A percentile compares a stretch with the other conserved stretches of the same genome.
phyloP scores from a whole-genome alignment of 1,284 basidiomycete genomes.

The Cutaneotrichosporon spelunceum region DNA sequence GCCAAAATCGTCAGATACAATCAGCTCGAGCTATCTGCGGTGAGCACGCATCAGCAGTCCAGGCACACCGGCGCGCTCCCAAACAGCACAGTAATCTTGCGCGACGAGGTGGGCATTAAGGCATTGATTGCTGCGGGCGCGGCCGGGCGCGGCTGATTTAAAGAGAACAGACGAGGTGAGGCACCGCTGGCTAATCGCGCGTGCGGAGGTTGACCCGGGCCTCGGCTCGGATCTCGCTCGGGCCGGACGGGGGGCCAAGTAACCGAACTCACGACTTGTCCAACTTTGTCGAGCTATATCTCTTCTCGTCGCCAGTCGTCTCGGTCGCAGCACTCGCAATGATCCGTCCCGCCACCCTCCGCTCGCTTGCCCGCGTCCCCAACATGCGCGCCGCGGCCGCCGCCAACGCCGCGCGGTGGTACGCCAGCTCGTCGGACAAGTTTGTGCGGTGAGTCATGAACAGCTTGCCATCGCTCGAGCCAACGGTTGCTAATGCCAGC shows the following conservation, averaged over 20 bases:
- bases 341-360: background rate
- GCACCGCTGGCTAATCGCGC: too few relatives aligned
- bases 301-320: background rate
- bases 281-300: background rate
- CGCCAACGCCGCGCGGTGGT: background rate
- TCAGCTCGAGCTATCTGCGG: too few relatives aligned
- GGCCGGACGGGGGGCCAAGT: background rate
- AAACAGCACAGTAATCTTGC: background rate
- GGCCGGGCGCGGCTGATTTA: background rate
- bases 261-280: background rate
- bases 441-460: slow-evolving; percentile 11
- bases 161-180: background rate
- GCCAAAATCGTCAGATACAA: background rate
- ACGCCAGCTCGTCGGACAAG: slow-evolving; percentile 8
- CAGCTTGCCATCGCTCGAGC: too few relatives aligned
- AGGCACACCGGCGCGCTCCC: background rate
- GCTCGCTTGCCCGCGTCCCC: background rate
- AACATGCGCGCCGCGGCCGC: background rate
- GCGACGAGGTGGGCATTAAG: background rate
- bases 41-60: background rate
- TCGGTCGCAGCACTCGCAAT: background rate
- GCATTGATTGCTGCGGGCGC: too few relatives aligned
- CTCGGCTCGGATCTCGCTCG: slow-evolving; percentile 6
- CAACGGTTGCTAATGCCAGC: slow-evolving; percentile 27
- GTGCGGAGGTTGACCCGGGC: background rate